Evolutionary conservation across 148 eudicot genomes (phyloP).

Genomic region (Suaeda aralocaspica): DNA sequence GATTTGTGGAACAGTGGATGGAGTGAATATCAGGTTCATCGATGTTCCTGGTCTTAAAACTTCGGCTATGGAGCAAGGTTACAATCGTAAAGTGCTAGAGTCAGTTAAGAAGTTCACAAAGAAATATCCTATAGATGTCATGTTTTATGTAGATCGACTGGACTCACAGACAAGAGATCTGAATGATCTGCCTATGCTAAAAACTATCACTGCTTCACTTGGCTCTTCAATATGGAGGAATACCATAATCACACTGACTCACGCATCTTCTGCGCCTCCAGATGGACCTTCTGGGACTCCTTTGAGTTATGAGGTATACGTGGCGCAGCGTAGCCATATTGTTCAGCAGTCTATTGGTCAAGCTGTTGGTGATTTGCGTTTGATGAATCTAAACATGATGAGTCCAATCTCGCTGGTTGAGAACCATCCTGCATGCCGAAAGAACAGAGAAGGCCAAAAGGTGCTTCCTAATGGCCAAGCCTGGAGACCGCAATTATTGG

Average conservation of each 20-base stretch:
- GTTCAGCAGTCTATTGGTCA: constrained; percentile 92
- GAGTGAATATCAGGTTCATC: constrained; percentile 69
- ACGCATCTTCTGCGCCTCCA: constrained; percentile 90
- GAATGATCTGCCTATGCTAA: constrained; percentile 72
- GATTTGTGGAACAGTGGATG: constrained; percentile 60
- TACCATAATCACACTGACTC: constrained; percentile 81
- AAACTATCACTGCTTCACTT: constrained; percentile 59
- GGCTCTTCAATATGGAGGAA: constrained; percentile 79
- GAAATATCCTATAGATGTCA: constrained; percentile 74
- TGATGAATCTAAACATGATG: constrained; percentile 84
- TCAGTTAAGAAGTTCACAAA: constrained; percentile 65
- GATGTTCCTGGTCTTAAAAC: constrained; percentile 89
- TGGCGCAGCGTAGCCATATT: constrained; percentile 79
- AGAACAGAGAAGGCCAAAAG: constrained; percentile 82
- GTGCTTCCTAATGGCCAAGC: constrained; percentile 93
- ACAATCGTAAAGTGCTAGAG: constrained; percentile 63
- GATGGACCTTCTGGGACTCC: constrained; percentile 93
- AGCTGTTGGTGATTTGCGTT: constrained; percentile 81
- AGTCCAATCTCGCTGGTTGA: constrained; percentile 89
- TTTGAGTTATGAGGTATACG: constrained; percentile 79
- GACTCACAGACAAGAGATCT: constrained; percentile 87
- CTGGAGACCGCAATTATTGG: constrained; percentile 83
- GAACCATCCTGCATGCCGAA: constrained; percentile 85
- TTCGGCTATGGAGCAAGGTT: constrained; percentile 72
- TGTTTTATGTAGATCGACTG: constrained; percentile 79